Percentiles rank a stretch among this genome's conserved stretches.
phyloP scores from a whole-genome alignment of 2,329 filamentous ascomycete species.

The Hypoxylon sp. region DNA sequence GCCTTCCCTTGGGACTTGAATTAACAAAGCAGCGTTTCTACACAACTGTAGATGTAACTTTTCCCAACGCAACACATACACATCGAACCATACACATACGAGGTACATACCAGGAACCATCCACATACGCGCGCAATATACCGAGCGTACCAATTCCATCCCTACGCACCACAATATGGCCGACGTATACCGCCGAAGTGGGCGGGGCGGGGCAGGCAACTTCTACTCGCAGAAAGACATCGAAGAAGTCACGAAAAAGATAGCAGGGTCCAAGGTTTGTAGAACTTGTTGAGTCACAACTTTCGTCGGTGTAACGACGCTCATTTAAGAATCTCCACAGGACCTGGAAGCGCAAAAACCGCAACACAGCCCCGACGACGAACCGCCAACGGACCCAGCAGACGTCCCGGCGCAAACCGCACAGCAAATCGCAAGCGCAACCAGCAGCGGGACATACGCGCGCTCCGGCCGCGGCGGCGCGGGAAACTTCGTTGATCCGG shows the following conservation, averaged over 20 bases:
- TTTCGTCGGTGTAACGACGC: no score
- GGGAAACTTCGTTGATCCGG: slow-evolving; percentile 67
- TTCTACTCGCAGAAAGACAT: slow-evolving; percentile 67
- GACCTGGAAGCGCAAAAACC: slow-evolving; percentile 58
- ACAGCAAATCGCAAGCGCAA: slow-evolving; percentile 38
- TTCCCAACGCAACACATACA: not conserved
- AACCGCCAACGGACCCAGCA: slow-evolving; percentile 43
- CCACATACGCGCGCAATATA: slow-evolving; percentile 9
- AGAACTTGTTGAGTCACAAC: not conserved
- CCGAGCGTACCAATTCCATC: not conserved
- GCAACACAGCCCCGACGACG: slow-evolving; percentile 43
- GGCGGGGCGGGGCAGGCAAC: slow-evolving; percentile 75
- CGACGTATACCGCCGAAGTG: slow-evolving; percentile 65
- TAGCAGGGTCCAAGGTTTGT: slow-evolving; percentile 43
- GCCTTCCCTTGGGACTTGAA: not conserved
- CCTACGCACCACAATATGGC: slow-evolving; percentile 36
- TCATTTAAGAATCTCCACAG: slow-evolving; percentile 39
- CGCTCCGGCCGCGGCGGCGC: slow-evolving; percentile 71
- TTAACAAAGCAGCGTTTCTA: not conserved
- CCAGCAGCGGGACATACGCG: slow-evolving; percentile 52
- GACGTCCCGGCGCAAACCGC: slow-evolving; percentile 42
- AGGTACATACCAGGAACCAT: not conserved
- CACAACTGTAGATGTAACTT: not conserved
- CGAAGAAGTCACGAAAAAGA: slow-evolving; percentile 56
- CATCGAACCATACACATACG: slow-evolving; percentile 5